These are phyloP conservation scores for Crithidia fasciculata DNA, from an alignment of 208 protist genomes.

Conservation along the genomic window DNA sequence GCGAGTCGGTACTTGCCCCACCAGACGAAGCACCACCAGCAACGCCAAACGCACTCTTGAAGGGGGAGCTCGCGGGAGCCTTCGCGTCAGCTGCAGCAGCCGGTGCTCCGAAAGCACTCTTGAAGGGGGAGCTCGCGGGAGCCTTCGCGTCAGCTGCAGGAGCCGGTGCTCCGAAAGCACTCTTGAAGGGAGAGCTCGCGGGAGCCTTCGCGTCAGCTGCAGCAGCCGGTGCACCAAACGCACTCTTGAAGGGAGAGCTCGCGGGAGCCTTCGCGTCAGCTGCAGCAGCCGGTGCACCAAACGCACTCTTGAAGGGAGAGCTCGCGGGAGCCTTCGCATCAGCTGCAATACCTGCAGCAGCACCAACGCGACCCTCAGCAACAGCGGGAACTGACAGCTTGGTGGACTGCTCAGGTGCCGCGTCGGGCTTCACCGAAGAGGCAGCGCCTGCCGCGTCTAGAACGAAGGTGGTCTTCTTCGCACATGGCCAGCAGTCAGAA, in stretches of 20 bases:
- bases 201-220: not conserved
- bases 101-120: not conserved
- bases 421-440: no score
- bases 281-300: not conserved
- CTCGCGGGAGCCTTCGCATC: slow-evolving; percentile 6
- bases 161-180: no score
- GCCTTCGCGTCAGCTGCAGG: not conserved
- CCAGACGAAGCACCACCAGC: not conserved
- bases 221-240: no score
- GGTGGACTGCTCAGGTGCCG: no score
- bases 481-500: slow-evolving; percentile 59
- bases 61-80: not conserved
- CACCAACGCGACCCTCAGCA: no score
- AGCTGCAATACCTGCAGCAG: not conserved
- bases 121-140: not conserved
- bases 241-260: not conserved
- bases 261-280: slow-evolving; percentile 15
- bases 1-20: no score
- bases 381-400: no score
- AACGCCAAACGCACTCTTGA: not conserved
- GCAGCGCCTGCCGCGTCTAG: not conserved
- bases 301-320: slow-evolving; percentile 20
- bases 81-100: not conserved
- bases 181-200: not conserved
- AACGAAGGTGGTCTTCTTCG: slow-evolving; percentile 39